Percentiles rank a stretch among this genome's conserved stretches.
Evolutionary conservation across 768 basidiomycete species (phyloP).

Genomic region (Mycena rosella): DNA sequence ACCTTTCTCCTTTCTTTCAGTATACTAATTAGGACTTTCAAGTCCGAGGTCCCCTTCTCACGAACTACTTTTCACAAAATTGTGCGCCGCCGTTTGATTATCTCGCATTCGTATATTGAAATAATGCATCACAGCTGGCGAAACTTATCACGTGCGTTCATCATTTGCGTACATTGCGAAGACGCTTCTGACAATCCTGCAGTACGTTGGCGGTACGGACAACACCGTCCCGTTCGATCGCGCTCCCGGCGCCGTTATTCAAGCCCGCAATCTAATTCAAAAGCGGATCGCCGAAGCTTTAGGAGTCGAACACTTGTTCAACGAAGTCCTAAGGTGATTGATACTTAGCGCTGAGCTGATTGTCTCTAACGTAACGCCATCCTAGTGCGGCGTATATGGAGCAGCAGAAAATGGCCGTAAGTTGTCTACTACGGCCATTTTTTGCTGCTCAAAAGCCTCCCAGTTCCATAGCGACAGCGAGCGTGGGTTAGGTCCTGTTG

Average conservation of each 20-base stretch:
- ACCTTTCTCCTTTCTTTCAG: background rate
- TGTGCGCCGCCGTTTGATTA: conserved; percentile 58
- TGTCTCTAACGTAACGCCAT: conserved; percentile 11
- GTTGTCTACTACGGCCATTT: conserved; percentile 27
- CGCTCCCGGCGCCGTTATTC: conserved; percentile 69
- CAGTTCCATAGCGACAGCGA: conserved; percentile 89
- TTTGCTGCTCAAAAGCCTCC: conserved; percentile 15
- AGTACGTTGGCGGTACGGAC: conserved; percentile 85
- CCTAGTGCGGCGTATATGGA: conserved; percentile 86
- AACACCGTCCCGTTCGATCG: conserved; percentile 76
- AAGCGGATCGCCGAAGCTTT: conserved; percentile 65
- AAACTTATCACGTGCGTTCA: conserved; percentile 75
- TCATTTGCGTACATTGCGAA: background rate
- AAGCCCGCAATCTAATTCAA: conserved; percentile 72
- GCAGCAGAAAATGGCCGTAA: conserved; percentile 85
- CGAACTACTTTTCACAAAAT: conserved; percentile 90
- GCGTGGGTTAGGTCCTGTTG: conserved; percentile 75
- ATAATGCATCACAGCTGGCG: conserved; percentile 67
- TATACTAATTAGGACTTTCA: conserved; percentile 22
- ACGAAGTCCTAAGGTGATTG: conserved; percentile 77
- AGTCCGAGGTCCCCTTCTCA: conserved; percentile 79
- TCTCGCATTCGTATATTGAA: conserved; percentile 1
- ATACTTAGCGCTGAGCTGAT: background rate
- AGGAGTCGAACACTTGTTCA: conserved; percentile 60
- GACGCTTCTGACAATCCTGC: conserved; percentile 3